These are phyloP conservation scores for Dictyostelium purpureum DNA, from an alignment of 78 protist genomes.

Conservation along the genomic window DNA sequence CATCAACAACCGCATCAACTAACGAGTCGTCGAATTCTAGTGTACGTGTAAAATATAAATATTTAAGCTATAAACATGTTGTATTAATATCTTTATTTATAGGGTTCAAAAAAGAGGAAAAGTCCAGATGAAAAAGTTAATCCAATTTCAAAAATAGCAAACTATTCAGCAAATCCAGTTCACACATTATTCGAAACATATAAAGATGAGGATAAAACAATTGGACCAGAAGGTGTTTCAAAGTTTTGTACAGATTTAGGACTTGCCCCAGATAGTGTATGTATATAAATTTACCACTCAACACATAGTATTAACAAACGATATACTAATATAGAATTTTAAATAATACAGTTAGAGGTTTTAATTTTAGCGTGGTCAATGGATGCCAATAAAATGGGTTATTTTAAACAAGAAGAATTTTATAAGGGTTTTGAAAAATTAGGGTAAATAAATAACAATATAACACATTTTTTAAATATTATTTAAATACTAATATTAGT, in stretches of 20 bases:
- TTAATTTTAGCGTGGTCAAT: constrained; percentile 66
- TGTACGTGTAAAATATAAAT: not conserved
- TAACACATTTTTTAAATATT: not conserved
- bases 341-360: constrained; percentile 57
- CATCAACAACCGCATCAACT: constrained; percentile 7
- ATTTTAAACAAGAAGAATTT: constrained; percentile 49
- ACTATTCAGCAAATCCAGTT: not conserved
- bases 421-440: constrained; percentile 26
- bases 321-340: too few species aligned
- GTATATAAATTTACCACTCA: not conserved
- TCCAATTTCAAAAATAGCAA: not conserved
- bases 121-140: not conserved
- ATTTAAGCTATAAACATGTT: not conserved
- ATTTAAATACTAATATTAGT: not conserved
- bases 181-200: constrained; percentile 19
- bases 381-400: constrained; percentile 39
- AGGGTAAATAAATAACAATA: not conserved
- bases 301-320: not conserved
- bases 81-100: not conserved
- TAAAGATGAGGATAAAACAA: constrained; percentile 28
- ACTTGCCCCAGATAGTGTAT: constrained; percentile 43
- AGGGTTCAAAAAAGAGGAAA: constrained; percentile 7
- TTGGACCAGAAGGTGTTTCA: constrained; percentile 57
- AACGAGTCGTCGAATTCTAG: not conserved
- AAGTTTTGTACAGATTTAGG: constrained; percentile 65